Conservation (phyloP, 441 rosid genomes). For the Eugenia klotzschiana region DNA sequence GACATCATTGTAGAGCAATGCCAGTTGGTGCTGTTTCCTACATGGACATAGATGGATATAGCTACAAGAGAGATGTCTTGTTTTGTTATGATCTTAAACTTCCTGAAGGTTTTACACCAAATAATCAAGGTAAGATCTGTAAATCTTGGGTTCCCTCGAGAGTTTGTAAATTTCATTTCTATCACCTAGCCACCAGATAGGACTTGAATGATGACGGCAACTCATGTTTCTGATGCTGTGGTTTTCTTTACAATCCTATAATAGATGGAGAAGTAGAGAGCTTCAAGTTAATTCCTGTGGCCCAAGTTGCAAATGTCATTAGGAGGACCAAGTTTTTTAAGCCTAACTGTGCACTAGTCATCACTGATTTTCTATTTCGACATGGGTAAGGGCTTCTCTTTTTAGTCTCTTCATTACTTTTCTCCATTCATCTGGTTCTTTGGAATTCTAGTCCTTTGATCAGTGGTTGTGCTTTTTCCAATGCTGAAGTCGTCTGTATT, state of each 20-base stretch:
- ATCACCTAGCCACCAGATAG: neutral
- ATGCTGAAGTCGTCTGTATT: neutral
- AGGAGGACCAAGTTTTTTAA: slow-evolving; percentile 56
- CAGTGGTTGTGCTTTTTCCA: neutral
- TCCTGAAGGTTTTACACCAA: slow-evolving; percentile 47
- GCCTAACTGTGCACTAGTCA: slow-evolving; percentile 68
- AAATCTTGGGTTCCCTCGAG: neutral
- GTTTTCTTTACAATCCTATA: neutral
- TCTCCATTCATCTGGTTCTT: neutral
- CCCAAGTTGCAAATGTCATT: slow-evolving; percentile 50
- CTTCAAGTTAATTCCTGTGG: slow-evolving; percentile 60
- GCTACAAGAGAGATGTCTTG: slow-evolving; percentile 67
- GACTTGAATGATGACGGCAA: neutral
- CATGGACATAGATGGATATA: slow-evolving; percentile 42
- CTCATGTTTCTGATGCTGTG: neutral
- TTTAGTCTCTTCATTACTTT: neutral
- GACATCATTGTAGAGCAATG: slow-evolving; percentile 29
- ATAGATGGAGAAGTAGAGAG: slow-evolving; percentile 92
- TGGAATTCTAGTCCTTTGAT: neutral
- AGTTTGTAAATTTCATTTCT: neutral
- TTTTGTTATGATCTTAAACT: slow-evolving; percentile 77
- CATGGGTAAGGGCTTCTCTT: slow-evolving; percentile 43
- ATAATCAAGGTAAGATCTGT: slow-evolving; percentile 42
- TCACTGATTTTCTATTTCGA: slow-evolving; percentile 69
- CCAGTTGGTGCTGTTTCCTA: slow-evolving; percentile 81